These are phyloP conservation scores for Solanum paucissectum DNA, from an alignment of 257 asterid species.

Conservation along the genomic window DNA sequence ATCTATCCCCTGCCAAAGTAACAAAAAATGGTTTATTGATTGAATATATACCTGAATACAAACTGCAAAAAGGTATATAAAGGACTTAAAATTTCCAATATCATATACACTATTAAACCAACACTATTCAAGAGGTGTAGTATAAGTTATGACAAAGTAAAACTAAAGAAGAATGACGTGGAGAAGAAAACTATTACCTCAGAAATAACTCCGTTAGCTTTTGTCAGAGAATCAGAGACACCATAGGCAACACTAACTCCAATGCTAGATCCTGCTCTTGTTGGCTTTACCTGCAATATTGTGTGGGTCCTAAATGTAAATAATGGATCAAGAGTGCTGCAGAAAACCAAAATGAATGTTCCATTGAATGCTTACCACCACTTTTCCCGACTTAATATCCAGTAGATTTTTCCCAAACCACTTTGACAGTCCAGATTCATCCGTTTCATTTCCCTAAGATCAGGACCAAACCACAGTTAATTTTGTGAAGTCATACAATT, in stretches of 20 bases:
- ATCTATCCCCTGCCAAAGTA: slow-evolving; percentile 64
- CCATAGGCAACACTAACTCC: slow-evolving; percentile 93
- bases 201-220: slow-evolving; percentile 58
- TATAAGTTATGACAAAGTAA: background rate
- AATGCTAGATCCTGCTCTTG: slow-evolving; percentile 87
- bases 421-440: slow-evolving; percentile 35
- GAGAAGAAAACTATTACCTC: slow-evolving; percentile 37
- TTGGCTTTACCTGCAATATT: slow-evolving; percentile 71
- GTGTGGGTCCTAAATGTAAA: background rate
- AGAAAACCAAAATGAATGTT: background rate
- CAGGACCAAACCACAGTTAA: background rate
- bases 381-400: slow-evolving; percentile 58
- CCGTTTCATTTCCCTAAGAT: slow-evolving; percentile 47
- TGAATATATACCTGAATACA: slow-evolving; percentile 1
- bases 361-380: slow-evolving; percentile 54
- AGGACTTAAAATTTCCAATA: background rate
- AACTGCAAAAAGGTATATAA: background rate
- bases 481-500: background rate
- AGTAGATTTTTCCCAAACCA: slow-evolving; percentile 55
- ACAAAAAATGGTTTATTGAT: background rate
- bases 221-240: slow-evolving; percentile 59
- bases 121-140: background rate
- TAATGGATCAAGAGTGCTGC: background rate
- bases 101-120: background rate
- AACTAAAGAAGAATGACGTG: slow-evolving; percentile 2